A percentile compares a stretch with the other conserved stretches of the same genome.
Conservation (phyloP, 2,329 filamentous ascomycete species). For the Stromatinia cepivora region DNA sequence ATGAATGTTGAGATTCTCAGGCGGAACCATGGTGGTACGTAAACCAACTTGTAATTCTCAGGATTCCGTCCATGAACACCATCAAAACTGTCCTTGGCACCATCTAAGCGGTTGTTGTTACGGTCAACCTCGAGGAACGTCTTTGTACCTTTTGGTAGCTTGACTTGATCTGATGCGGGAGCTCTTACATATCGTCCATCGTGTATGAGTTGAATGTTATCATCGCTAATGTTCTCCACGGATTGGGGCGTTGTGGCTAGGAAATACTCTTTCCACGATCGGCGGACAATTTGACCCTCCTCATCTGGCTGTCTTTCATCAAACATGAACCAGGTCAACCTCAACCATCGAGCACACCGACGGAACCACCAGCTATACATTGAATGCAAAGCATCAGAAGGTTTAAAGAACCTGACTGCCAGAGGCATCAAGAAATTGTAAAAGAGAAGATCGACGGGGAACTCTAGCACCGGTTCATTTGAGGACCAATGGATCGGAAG, state of each 20-base stretch:
- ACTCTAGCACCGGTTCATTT: conserved; percentile 88
- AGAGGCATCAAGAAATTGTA: conserved; percentile 96
- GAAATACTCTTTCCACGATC: conserved; percentile 60
- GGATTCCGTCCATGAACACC: conserved; percentile 56
- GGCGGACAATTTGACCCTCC: conserved; percentile 66
- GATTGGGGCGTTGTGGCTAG: conserved; percentile 36
- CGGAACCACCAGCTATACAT: conserved; percentile 98
- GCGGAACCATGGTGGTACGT: conserved; percentile 82
- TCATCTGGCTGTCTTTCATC: conserved; percentile 79
- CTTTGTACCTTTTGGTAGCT: conserved; percentile 78
- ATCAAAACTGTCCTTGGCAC: conserved; percentile 52
- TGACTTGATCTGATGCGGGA: conserved; percentile 93
- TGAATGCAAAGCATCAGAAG: conserved; percentile 76
- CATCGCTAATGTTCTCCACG: conserved; percentile 49
- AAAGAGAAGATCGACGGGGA: conserved; percentile 89
- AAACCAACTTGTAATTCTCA: conserved; percentile 60
- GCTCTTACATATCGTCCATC: conserved; percentile 85
- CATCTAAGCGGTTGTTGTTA: conserved; percentile 64
- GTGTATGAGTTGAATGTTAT: conserved; percentile 45
- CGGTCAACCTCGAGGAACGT: conserved; percentile 80
- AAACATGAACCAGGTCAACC: conserved; percentile 91
- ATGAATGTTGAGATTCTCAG: conserved; percentile 82
- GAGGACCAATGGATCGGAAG: conserved; percentile 93
- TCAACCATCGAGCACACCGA: conserved; percentile 74
- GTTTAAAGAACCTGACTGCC: conserved; percentile 79